Evolutionary conservation across 768 basidiomycete species (phyloP).

Genomic region (Lactifluus pinguis): DNA sequence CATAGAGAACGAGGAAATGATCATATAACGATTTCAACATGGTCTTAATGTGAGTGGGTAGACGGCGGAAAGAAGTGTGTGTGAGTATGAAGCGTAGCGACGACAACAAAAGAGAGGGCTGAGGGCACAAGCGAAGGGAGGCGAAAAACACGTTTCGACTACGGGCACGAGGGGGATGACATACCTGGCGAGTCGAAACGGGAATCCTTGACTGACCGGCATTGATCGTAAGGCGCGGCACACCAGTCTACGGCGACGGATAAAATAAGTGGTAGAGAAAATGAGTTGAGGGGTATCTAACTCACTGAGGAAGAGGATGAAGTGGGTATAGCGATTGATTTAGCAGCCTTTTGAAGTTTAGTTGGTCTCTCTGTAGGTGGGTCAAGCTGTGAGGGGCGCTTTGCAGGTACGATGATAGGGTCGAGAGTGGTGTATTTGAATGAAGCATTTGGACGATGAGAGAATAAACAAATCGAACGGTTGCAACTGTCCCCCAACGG

Average conservation of each 20-base stretch:
- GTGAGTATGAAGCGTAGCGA: background rate
- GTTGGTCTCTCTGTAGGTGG: constrained; percentile 29
- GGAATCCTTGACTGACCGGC: constrained; percentile 65
- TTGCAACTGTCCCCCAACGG: constrained; percentile 44
- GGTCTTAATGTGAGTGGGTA: constrained; percentile 32
- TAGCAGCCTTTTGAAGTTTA: constrained; percentile 53
- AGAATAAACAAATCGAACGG: constrained; percentile 53
- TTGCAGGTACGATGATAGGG: constrained; percentile 32
- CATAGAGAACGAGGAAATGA: constrained; percentile 64
- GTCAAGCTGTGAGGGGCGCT: constrained; percentile 33
- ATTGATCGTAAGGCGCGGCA: constrained; percentile 55
- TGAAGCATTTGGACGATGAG: constrained; percentile 40
- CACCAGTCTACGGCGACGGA: constrained; percentile 38
- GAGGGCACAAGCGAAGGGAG: background rate
- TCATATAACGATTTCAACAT: constrained; percentile 70
- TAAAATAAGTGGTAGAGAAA: background rate
- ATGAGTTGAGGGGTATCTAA: background rate
- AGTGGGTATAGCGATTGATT: constrained; percentile 36
- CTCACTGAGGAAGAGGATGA: constrained; percentile 28
- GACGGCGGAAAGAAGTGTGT: background rate
- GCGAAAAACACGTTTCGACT: constrained; percentile 10
- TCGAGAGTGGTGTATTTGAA: constrained; percentile 31
- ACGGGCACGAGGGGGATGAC: constrained; percentile 13
- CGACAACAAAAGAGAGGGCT: background rate
- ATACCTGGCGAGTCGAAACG: constrained; percentile 66